These are phyloP conservation scores for Cordyceps farinosa DNA, from an alignment of 2,329 filamentous ascomycete species.

Conservation along the genomic window DNA sequence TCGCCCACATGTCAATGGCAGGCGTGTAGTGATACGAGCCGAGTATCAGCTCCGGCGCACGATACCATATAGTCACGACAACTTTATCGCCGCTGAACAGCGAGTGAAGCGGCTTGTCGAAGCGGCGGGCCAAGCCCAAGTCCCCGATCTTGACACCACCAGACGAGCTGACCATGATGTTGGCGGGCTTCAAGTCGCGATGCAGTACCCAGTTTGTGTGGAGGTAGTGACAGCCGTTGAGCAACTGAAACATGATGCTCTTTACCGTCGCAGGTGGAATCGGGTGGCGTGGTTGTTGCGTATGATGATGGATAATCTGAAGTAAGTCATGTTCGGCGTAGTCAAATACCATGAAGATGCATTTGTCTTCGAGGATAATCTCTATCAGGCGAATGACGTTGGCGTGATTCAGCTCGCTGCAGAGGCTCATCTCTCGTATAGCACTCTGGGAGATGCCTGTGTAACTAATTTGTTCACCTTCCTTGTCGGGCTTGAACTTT, in stretches of 20 bases:
- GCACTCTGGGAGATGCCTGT: conserved; percentile 97
- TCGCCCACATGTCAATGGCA: conserved; percentile 94
- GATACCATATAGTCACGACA: conserved; percentile 98
- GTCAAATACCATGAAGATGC: conserved; percentile 99
- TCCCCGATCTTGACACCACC: conserved; percentile 95
- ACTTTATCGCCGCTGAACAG: conserved; percentile 95
- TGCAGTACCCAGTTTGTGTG: conserved; percentile 97
- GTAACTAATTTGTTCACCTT: conserved; percentile 90
- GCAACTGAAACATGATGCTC: conserved; percentile 90
- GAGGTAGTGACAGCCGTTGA: conserved; percentile 91
- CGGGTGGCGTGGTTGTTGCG: conserved; percentile 78
- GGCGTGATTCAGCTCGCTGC: conserved; percentile 81
- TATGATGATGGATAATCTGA: conserved; percentile 98
- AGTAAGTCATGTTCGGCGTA: conserved; percentile 96
- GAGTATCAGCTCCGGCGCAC: conserved; percentile 87
- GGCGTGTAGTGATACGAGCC: conserved; percentile 96
- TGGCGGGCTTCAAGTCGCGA: conserved; percentile 93
- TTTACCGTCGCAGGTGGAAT: conserved; percentile 88
- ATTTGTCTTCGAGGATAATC: conserved; percentile 97
- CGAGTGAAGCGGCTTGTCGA: conserved; percentile 88
- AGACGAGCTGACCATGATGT: conserved; percentile 93
- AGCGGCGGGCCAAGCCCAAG: conserved; percentile 83
- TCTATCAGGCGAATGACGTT: conserved; percentile 91
- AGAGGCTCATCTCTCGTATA: conserved; percentile 94
- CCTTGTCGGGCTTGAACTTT: conserved; percentile 99